A percentile compares a stretch with the other conserved stretches of the same genome.
These are phyloP conservation scores for Monosporozyma aerobia DNA, from an alignment of 805 yeast genomes.

Conservation along the genomic window DNA sequence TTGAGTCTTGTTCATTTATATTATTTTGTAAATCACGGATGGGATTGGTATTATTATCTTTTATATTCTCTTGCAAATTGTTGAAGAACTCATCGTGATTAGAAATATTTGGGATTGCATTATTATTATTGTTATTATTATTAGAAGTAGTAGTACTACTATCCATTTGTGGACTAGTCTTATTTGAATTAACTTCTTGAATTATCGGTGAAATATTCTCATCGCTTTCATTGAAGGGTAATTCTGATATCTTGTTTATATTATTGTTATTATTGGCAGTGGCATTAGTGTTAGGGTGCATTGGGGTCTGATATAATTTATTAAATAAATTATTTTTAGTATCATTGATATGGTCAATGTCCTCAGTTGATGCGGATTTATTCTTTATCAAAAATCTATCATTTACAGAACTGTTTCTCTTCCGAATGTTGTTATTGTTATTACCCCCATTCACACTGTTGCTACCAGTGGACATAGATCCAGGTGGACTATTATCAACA, in stretches of 20 bases:
- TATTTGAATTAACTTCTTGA: not conserved
- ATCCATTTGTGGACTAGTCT: not conserved
- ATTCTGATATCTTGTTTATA: slow-evolving; percentile 14
- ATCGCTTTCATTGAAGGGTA: slow-evolving; percentile 20
- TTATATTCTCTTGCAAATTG: not conserved
- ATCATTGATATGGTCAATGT: not conserved
- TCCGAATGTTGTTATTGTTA: not conserved
- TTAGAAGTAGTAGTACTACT: not conserved
- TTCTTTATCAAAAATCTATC: slow-evolving; percentile 20
- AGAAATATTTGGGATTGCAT: not conserved
- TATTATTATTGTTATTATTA: not conserved
- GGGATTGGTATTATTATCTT: slow-evolving; percentile 3
- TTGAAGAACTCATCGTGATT: not conserved
- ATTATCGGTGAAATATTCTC: not conserved
- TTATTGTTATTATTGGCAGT: not conserved
- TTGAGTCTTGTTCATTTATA: slow-evolving; percentile 25
- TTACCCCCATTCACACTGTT: not conserved
- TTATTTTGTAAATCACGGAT: slow-evolving; percentile 19
- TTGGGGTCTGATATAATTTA: not conserved
- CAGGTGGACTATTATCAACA: slow-evolving; percentile 1
- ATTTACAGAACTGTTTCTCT: not conserved
- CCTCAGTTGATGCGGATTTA: slow-evolving; percentile 11
- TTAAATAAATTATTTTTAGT: not conserved
- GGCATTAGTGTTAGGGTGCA: not conserved
- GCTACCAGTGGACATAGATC: not conserved